A percentile compares a stretch with the other conserved stretches of the same genome.
phyloP scores from a whole-genome alignment of 2,329 filamentous ascomycete species.

The Venturia asperata region DNA sequence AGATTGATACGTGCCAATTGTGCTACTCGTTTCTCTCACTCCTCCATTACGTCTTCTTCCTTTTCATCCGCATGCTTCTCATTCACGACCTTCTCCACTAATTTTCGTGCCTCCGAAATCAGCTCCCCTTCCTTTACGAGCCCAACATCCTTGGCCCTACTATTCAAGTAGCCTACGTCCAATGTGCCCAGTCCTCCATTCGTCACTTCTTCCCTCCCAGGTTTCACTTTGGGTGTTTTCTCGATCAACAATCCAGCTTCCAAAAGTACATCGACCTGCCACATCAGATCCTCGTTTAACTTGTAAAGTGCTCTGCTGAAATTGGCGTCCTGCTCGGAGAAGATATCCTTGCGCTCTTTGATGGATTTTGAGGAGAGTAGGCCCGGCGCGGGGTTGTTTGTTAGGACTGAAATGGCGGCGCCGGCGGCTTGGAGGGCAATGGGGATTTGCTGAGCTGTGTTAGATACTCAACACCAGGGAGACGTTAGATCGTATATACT shows the following conservation, averaged over 20 bases:
- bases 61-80: background rate
- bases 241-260: slow-evolving; percentile 64
- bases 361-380: slow-evolving; percentile 19
- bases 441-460: slow-evolving; percentile 40
- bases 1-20: background rate
- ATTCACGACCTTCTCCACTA: slow-evolving; percentile 38
- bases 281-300: slow-evolving; percentile 66
- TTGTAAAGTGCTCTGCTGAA: slow-evolving; percentile 62
- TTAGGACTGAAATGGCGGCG: slow-evolving; percentile 56
- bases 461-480: background rate
- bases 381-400: slow-evolving; percentile 38
- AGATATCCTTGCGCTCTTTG: slow-evolving; percentile 51
- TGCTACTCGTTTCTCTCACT: background rate
- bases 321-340: slow-evolving; percentile 47
- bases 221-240: slow-evolving; percentile 21
- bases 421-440: slow-evolving; percentile 53
- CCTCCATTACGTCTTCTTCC: background rate
- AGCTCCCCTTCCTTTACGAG: slow-evolving; percentile 78
- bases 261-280: slow-evolving; percentile 71
- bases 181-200: slow-evolving; percentile 48
- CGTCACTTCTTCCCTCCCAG: slow-evolving; percentile 26
- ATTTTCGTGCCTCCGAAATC: slow-evolving; percentile 55
- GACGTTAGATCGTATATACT: slow-evolving; percentile 13
- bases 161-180: slow-evolving; percentile 86
- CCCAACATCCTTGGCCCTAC: slow-evolving; percentile 71